Evolutionary conservation across 768 basidiomycete species (phyloP), one percentile per base, ranked within the genome.

Genomic region (Suillus subaureus): DNA sequence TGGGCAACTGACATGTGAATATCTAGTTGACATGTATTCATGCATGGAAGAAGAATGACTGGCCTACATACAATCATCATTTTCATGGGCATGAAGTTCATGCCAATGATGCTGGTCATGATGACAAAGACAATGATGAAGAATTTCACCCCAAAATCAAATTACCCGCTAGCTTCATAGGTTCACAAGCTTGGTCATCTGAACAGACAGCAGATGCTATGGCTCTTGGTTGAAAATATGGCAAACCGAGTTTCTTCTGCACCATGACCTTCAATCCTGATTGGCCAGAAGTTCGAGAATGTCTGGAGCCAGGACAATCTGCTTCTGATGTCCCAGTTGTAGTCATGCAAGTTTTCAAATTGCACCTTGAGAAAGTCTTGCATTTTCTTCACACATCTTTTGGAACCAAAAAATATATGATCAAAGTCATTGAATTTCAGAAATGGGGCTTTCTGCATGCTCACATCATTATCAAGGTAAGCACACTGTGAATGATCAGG

Each of bases 181-280:
- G 79, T 3, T 81, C 79, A 0, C 43, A 8, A 8, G 21, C 43
- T n/a, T 81, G 81, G 81, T 68, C 77, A 11, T 75, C 77, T 0
- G 74, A 81, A 23, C 79, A 82, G 61, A 74, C 77, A 21, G 70
- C 78, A 0, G 80, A 82, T 67, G 74, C 76, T 0, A 67, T 82
- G 0, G 75, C 78, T 0, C 71, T 82, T 60, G 79, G 78, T 0
- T 67, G 70, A 1, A 63, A 67, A 1, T 67, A 55, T 37, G 79
- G 78, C 0, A 56, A 63, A 11, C 79, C 78, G 0, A 78, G 75
- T 1, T 78, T 80, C 47, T 81, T 81, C 64, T 67, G 79, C 47
- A 81, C 81, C 0, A 79, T 80, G 75, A 81, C 79, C 0, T 81
- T 79, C 73, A 81, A 81, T 63, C 73, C 77, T 1, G 67, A 74